Evolutionary conservation across 768 basidiomycete species (phyloP), one percentile per base, ranked within the genome.

Genomic region (Trametopsis cervina): DNA sequence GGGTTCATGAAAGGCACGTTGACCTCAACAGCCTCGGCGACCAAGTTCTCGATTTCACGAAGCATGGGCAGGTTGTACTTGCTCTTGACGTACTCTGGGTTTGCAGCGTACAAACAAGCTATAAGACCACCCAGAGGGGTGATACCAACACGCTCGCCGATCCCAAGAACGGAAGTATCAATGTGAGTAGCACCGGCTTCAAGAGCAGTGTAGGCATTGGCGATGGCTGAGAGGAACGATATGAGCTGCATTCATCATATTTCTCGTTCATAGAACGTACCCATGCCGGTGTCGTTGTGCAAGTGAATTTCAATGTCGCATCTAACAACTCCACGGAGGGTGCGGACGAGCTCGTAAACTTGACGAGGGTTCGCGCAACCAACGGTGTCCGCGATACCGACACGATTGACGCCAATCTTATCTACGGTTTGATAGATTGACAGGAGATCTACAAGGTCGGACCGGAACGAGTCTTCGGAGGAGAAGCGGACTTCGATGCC

Each of bases 341-440:
- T 99, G 58, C 96, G 77, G 57, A 98, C 93, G 57, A 99, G 84
- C 44, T 99, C 96, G 67, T 99, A 99, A 4, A 98, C 96, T 65
- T 99, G 96, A 58, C 96, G 75, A 2, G 96, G 94, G 72, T 98
- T 97, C 50, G 96, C 96, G 63, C 96, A 99, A 20, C 96, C 96
- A 54, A 99, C 96, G 11, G 96, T 99, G 66, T 99, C 96, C 22
- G 96, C 96, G 56, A 99, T 94, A 63, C 96, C 96, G 54, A 99
- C 96, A 53, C 96, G 83, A 74, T 98, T 91, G 39, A 99, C 94
- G 46, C 95, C 95, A 61, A 99, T 92, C 76, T 97, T 97, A 74
- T 99, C 96, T 42, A 99, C 96, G 41, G 95, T 94, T 68, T 95
- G 92, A 76, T 99, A 98, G 72, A 99, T 97, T 18, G 91, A 94